These are phyloP conservation scores for Coprinopsis cinerea DNA, from an alignment of 768 basidiomycete species.

Conservation along the genomic window DNA sequence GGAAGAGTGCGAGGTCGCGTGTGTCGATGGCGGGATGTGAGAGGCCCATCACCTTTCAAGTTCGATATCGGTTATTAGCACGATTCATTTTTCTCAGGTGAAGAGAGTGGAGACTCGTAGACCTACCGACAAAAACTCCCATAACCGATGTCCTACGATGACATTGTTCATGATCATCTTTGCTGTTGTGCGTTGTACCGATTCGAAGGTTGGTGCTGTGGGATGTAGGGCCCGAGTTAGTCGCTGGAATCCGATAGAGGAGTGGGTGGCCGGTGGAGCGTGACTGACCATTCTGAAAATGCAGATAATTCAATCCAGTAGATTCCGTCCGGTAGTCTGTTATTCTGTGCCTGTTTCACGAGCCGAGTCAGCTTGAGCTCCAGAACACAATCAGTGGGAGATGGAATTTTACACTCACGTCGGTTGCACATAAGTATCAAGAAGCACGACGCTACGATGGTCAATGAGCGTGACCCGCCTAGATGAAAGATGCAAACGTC, in stretches of 20 bases:
- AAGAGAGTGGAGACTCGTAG: neutral
- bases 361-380: neutral
- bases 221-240: neutral
- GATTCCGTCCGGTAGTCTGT: constrained; percentile 39
- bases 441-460: constrained; percentile 37
- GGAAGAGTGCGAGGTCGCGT: constrained; percentile 49
- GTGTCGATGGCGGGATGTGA: constrained; percentile 47
- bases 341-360: constrained; percentile 34
- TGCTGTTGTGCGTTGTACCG: constrained; percentile 40
- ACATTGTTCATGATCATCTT: constrained; percentile 40
- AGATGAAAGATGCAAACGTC: no score
- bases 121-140: constrained; percentile 48
- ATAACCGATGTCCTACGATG: constrained; percentile 50
- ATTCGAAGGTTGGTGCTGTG: constrained; percentile 42
- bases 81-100: neutral
- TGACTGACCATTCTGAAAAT: constrained; percentile 36
- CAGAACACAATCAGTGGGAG: no score
- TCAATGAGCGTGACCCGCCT: constrained; percentile 48
- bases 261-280: neutral
- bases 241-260: neutral
- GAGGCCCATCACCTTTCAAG: constrained; percentile 40
- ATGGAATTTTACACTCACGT: constrained; percentile 30
- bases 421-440: constrained; percentile 49
- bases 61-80: neutral
- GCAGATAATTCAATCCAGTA: constrained; percentile 38